Evolutionary conservation across 2,329 filamentous ascomycete genomes (phyloP).

Genomic region (Phoma sp.): DNA sequence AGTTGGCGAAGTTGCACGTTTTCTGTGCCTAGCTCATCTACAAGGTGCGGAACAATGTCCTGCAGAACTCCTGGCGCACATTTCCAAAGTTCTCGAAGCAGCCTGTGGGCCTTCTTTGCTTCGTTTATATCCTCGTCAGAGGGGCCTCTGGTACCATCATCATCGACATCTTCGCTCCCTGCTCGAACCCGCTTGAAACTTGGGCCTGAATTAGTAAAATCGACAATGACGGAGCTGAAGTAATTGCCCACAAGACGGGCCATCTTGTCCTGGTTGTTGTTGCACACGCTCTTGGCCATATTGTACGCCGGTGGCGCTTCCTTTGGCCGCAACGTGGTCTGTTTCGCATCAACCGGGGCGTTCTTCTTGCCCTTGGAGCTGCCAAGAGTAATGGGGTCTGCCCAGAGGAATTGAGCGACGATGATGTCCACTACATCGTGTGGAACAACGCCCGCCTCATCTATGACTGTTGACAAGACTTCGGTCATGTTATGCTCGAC

Average conservation of each 20-base stretch:
- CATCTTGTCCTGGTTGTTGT: conserved; percentile 90
- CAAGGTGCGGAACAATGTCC: conserved; percentile 92
- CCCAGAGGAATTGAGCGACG: conserved; percentile 92
- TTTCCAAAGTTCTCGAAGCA: conserved; percentile 92
- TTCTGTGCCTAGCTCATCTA: conserved; percentile 89
- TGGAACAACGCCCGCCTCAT: conserved; percentile 80
- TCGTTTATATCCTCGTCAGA: conserved; percentile 87
- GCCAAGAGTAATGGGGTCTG: conserved; percentile 68
- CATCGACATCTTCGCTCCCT: conserved; percentile 51
- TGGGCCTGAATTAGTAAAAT: conserved; percentile 63
- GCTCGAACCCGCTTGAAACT: conserved; percentile 30
- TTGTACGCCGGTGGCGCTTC: conserved; percentile 92
- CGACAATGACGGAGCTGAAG: conserved; percentile 94
- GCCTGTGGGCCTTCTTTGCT: conserved; percentile 83
- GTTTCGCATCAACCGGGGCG: conserved; percentile 70
- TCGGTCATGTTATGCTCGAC: conserved; percentile 92
- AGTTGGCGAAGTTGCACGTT: conserved; percentile 84
- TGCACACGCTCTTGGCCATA: conserved; percentile 95
- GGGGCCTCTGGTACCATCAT: conserved; percentile 62
- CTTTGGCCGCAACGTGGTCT: conserved; percentile 83
- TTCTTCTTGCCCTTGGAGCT: conserved; percentile 58
- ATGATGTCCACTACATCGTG: conserved; percentile 87
- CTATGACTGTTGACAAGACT: conserved; percentile 82
- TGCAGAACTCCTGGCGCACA: conserved; percentile 86
- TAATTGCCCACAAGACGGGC: conserved; percentile 92